Conservation (phyloP, 2,329 filamentous ascomycete species). For the Cladophialophora yegresii region DNA sequence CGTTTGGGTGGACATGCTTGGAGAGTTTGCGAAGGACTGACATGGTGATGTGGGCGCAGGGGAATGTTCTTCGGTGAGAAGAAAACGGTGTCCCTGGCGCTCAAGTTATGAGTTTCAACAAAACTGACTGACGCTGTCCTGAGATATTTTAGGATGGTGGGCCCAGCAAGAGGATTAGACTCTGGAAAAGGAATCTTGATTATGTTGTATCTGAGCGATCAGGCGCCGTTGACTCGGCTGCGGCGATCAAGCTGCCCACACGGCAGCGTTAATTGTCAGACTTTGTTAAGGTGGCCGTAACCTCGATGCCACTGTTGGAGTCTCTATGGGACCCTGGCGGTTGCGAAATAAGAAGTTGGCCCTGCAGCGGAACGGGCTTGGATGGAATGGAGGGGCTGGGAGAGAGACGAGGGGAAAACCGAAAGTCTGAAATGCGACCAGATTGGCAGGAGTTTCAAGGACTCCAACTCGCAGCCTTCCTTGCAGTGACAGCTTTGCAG, state of each 20-base stretch:
- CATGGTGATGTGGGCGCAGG: slow-evolving; percentile 19
- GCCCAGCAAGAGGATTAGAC: not conserved
- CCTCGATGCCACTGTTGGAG: not conserved
- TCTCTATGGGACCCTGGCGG: not conserved
- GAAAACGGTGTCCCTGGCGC: not conserved
- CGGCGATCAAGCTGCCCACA: slow-evolving; percentile 3
- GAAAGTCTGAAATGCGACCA: slow-evolving; percentile 8
- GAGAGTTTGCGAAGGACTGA: slow-evolving; percentile 39
- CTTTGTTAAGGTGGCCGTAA: not conserved
- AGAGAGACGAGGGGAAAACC: slow-evolving; percentile 2
- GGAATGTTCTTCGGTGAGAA: too few species aligned
- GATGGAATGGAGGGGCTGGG: slow-evolving; percentile 2
- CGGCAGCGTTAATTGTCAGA: slow-evolving; percentile 6
- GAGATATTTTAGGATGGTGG: slow-evolving; percentile 3
- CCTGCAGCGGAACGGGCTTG: slow-evolving; percentile 2
- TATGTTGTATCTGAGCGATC: slow-evolving; percentile 15
- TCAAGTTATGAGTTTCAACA: not conserved
- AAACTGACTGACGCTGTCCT: not conserved
- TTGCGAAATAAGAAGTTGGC: slow-evolving; percentile 6
- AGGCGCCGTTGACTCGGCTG: not conserved
- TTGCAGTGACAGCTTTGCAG: slow-evolving; percentile 7
- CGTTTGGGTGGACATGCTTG: slow-evolving; percentile 41
- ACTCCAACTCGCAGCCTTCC: not conserved
- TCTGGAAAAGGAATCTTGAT: slow-evolving; percentile 11
- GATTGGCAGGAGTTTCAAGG: not conserved